Evolutionary conservation across 2,329 filamentous ascomycete species (phyloP), one percentile per base, ranked within the genome.

Genomic region (Aspergillus glaucus): DNA sequence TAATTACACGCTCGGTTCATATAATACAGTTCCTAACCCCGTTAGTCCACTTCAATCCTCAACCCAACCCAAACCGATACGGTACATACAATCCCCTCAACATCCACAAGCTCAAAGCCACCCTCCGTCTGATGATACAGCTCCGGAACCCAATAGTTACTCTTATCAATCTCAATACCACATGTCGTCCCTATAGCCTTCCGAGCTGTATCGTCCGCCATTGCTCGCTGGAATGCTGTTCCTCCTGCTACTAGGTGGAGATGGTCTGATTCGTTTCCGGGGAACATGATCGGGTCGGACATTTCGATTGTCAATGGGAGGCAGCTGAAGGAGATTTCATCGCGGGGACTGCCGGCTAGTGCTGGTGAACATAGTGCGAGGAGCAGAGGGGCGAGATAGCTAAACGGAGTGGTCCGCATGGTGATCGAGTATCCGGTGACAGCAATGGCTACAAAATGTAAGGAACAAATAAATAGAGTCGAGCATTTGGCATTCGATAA

Each of bases 141-240:
- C 34, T 76, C 75, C 1, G 87, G 87, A 52, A 84, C 81, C 87
- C 87, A 91, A 74, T 92, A 91, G 68, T 85, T 85, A 56, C 80
- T 86, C 64, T 81, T 75, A 69, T 90, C 86, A 46, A 80, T 80
- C 60, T 77, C 81, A 64, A 87, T 75, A 52, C 78, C 77, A 66
- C 87, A 86, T 36, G 83, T 87, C 26, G 58, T 61, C 3, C 44
- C 51, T 14, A 44, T 43, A 10, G 53, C 53, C 28, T 52, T 56
- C 21, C 69, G 67, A 30, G 87, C 76, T 40, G 79, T 74, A 50
- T 80, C 73, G 56, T 80, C 85, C 39, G 75, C 80, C 62, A 85
- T 82, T 44, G 68, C 75, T 56, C 80, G 70, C 56, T 79, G 74
- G 61, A 90, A 90, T 57, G 74, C 82, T 66, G 81, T 86, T 45